Base-by-base conservation (phyloP, 192 early-diverging fungal genomes). In the Mortierella claussenii region DNA sequence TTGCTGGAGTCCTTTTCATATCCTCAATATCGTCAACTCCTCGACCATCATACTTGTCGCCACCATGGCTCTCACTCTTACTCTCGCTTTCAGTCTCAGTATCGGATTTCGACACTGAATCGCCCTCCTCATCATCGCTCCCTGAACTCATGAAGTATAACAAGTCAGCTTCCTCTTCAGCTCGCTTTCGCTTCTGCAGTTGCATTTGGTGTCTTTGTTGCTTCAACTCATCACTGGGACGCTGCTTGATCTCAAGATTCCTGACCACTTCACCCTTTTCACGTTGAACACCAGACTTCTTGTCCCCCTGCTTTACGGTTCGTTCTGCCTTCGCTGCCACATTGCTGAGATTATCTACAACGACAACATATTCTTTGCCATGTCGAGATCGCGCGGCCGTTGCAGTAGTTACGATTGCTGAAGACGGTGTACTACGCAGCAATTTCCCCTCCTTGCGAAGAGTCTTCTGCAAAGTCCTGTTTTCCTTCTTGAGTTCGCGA, bases 391-490 rank as follows among this genome's bases (percentile, higher is more conserved):
- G n/a, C n/a, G n/a, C n/a, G n/a, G n/a, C n/a, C n/a, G n/a, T n/a
- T n/a, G n/a, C n/a, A n/a, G n/a, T n/a, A n/a, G n/a, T n/a, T n/a
- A n/a, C n/a, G n/a, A n/a, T n/a, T n/a, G n/a, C n/a, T n/a, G n/a
- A n/a, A n/a, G n/a, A n/a, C n/a, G n/a, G n/a, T n/a, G n/a, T n/a
- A n/a, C n/a, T n/a, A n/a, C n/a, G n/a, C n/a, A n/a, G n/a, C n/a
- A n/a, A n/a, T n/a, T n/a, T n/a, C n/a, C n/a, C n/a, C 43, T 58
- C 61, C 49, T 73, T 73, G 42, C 58, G 55, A 7, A 73, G 61
- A 0, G 10, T 20, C 21, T 59, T 63, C 10, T 56, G 56, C 0
- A 54, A 23, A 17, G 27, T 30, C 32, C 37, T 75, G 56, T 60
- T 75, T n/a, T 75, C 70, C 2, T 31, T 34, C 45, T 75, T 75